Percentiles rank a stretch among this genome's conserved stretches.
Evolutionary conservation across 805 yeast species (phyloP).

Genomic region (Isabelozyma gotoi): DNA sequence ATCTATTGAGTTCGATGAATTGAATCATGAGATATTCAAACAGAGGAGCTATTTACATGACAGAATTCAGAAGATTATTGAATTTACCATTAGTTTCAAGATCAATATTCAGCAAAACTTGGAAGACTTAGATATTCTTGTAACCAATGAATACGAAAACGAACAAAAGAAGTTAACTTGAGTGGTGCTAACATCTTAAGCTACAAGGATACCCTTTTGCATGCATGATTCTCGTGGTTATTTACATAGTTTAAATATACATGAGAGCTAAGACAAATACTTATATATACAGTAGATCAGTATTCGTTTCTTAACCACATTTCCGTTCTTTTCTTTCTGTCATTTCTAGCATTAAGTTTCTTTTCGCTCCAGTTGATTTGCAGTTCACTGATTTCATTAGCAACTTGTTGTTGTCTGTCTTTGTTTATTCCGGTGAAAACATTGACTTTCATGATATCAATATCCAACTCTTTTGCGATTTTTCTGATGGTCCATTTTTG

Average conservation of each 20-base stretch:
- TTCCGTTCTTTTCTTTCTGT: slow-evolving; percentile 56
- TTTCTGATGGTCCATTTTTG: slow-evolving; percentile 59
- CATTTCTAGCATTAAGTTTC: slow-evolving; percentile 50
- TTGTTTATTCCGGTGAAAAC: slow-evolving; percentile 45
- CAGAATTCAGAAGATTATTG: slow-evolving; percentile 57
- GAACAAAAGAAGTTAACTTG: slow-evolving; percentile 8
- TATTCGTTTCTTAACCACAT: slow-evolving; percentile 64
- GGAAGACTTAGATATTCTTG: slow-evolving; percentile 54
- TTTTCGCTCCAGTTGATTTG: slow-evolving; percentile 49
- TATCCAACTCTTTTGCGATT: slow-evolving; percentile 58
- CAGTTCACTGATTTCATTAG: slow-evolving; percentile 43
- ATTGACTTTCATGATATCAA: slow-evolving; percentile 40
- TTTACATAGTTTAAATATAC: background rate
- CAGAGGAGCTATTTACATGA: slow-evolving; percentile 50
- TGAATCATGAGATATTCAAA: slow-evolving; percentile 45
- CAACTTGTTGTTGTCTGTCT: slow-evolving; percentile 46
- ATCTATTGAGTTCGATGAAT: slow-evolving; percentile 52
- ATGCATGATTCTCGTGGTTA: background rate
- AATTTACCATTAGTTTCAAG: slow-evolving; percentile 62
- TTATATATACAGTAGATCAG: slow-evolving; percentile 10
- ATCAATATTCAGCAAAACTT: slow-evolving; percentile 62
- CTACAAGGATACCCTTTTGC: background rate
- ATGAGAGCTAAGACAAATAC: background rate
- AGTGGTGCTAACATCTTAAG: background rate
- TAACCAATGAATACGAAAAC: slow-evolving; percentile 23